Conservation (phyloP, 345 rosid species). For the Citrus sp. region DNA sequence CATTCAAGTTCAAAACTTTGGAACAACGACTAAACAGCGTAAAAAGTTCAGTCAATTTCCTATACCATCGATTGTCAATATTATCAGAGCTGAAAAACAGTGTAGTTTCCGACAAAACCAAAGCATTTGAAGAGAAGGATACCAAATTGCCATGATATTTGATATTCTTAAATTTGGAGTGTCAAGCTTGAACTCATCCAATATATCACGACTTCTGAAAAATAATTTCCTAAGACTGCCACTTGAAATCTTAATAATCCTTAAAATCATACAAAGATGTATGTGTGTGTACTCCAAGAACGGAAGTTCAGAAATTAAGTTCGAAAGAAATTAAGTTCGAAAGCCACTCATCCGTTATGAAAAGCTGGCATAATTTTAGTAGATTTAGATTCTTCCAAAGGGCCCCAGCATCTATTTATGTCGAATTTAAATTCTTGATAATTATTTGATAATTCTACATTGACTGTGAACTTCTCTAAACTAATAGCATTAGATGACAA, state of each 20-base stretch:
- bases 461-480: too few species aligned
- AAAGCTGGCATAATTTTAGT: not conserved
- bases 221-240: not conserved
- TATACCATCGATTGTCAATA: not conserved
- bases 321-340: too few species aligned
- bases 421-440: too few species aligned
- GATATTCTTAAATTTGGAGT: not conserved
- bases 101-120: not conserved
- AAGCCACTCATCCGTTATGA: too few species aligned
- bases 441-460: too few species aligned
- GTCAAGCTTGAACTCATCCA: not conserved
- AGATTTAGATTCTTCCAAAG: too few species aligned
- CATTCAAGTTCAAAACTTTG: not conserved
- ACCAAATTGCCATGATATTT: not conserved
- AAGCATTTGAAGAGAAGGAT: not conserved
- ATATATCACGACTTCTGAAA: not conserved
- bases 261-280: not conserved
- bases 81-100: not conserved
- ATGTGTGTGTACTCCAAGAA: not conserved
- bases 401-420: too few species aligned
- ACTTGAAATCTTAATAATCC: not conserved
- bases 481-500: too few species aligned
- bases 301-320: not conserved
- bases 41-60: not conserved
- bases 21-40: not conserved